Percentiles rank a stretch among this genome's conserved stretches.
Evolutionary conservation across 371 early-diverging fungal genomes (phyloP).

Genomic region (Mortierella polycephala): DNA sequence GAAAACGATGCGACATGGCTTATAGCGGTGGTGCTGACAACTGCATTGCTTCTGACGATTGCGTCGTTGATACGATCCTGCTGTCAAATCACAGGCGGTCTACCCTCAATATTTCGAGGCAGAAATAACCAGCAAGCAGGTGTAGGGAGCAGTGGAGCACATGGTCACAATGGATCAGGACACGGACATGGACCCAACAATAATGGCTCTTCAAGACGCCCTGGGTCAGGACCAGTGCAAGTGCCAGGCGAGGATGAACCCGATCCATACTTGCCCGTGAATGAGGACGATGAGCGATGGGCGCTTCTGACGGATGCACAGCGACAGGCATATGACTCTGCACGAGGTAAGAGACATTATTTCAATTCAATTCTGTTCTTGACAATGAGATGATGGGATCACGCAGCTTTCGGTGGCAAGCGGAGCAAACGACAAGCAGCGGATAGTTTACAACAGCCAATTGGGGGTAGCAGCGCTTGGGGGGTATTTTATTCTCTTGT

Average conservation of each 20-base stretch:
- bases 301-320: slow-evolving; percentile 41
- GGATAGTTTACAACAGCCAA: too few species aligned
- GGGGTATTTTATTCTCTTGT: too few species aligned
- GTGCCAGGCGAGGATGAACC: slow-evolving; percentile 36
- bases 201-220: slow-evolving; percentile 12
- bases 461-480: too few species aligned
- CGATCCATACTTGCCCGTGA: slow-evolving; percentile 24
- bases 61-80: slow-evolving; percentile 31
- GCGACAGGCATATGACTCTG: slow-evolving; percentile 38
- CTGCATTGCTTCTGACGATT: slow-evolving; percentile 25
- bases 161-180: slow-evolving; percentile 8
- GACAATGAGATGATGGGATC: not conserved
- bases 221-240: slow-evolving; percentile 37
- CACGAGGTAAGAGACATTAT: slow-evolving; percentile 22
- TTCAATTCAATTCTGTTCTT: not conserved
- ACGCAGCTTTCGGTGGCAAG: too few species aligned
- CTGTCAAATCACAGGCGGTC: slow-evolving; percentile 32
- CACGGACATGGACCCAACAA: not conserved
- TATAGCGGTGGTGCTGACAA: slow-evolving; percentile 16
- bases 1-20: slow-evolving; percentile 38
- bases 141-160: slow-evolving; percentile 5
- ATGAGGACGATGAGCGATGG: slow-evolving; percentile 35
- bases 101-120: slow-evolving; percentile 8
- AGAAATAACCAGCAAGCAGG: not conserved
- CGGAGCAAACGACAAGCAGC: too few species aligned